Evolutionary conservation across 805 yeast genomes (phyloP).

Genomic region (Naumovozyma dairenensis): DNA sequence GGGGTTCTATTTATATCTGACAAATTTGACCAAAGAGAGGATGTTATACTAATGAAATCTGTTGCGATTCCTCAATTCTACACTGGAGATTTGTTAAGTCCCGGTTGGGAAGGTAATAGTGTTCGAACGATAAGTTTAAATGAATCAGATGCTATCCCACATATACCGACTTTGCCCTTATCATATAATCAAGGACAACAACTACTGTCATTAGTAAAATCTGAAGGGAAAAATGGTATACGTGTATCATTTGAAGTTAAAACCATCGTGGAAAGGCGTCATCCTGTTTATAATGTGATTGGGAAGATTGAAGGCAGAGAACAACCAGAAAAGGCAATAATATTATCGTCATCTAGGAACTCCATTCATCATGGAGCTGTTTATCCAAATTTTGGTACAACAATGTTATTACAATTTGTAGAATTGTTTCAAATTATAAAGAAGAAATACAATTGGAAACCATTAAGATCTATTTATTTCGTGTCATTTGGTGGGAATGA

Average conservation of each 20-base stretch:
- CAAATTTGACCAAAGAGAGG: conserved; percentile 26
- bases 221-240: conserved; percentile 20
- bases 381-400: conserved; percentile 65
- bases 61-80: conserved; percentile 50
- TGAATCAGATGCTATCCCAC: conserved; percentile 46
- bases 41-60: conserved; percentile 31
- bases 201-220: conserved; percentile 25
- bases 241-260: conserved; percentile 28
- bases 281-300: conserved; percentile 67
- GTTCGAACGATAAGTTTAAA: conserved; percentile 35
- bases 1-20: conserved; percentile 63
- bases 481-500: conserved; percentile 75
- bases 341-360: conserved; percentile 80
- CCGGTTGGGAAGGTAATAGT: conserved; percentile 53
- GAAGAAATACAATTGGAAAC: conserved; percentile 64
- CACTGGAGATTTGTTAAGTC: conserved; percentile 73
- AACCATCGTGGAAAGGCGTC: conserved; percentile 42
- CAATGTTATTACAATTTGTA: conserved; percentile 59
- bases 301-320: conserved; percentile 76
- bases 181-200: conserved; percentile 59
- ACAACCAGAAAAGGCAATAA: conserved; percentile 59
- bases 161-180: conserved; percentile 68
- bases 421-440: conserved; percentile 57
- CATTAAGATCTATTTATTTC: conserved; percentile 73
- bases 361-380: conserved; percentile 67